Percentiles rank a stretch among this genome's conserved stretches.
Evolutionary conservation across 2,329 filamentous ascomycete genomes (phyloP).

Genomic region (Xylaria sp.): DNA sequence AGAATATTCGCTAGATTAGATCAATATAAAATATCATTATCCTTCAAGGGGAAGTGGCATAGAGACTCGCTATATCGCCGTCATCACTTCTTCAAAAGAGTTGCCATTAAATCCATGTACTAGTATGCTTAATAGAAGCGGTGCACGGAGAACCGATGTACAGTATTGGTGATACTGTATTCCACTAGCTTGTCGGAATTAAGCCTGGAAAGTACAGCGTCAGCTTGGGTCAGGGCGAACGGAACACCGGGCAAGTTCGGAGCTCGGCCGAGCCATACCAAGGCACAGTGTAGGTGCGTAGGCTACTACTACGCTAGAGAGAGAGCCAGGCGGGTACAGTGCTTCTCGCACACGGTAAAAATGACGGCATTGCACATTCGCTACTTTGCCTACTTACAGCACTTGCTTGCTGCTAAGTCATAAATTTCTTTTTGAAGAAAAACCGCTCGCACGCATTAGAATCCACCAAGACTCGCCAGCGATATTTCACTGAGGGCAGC

Average conservation of each 20-base stretch:
- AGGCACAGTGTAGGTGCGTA: not conserved
- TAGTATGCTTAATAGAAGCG: too few species aligned
- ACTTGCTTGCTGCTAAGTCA: not conserved
- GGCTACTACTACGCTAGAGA: not conserved
- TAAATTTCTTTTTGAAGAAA: slow-evolving; percentile 16
- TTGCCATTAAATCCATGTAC: too few species aligned
- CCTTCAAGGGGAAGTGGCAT: too few species aligned
- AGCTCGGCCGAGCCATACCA: slow-evolving; percentile 14
- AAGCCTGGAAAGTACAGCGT: not conserved
- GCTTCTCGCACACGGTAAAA: not conserved
- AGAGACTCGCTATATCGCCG: too few species aligned
- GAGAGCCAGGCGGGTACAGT: not conserved
- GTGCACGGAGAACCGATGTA: not conserved
- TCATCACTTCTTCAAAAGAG: too few species aligned
- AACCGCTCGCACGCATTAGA: slow-evolving; percentile 1
- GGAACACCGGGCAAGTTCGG: slow-evolving; percentile 20
- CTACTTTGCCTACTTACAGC: not conserved
- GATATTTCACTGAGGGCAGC: slow-evolving; percentile 9
- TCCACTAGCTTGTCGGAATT: not conserved
- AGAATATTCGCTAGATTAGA: too few species aligned
- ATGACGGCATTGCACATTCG: slow-evolving; percentile 36
- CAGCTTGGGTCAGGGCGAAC: slow-evolving; percentile 2
- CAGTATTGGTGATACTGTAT: not conserved
- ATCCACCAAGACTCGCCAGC: slow-evolving; percentile 7
- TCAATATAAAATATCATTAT: too few species aligned